These are phyloP conservation scores for Ceratobasidium sp. DNA, from an alignment of 1,284 basidiomycete species.

Conservation along the genomic window DNA sequence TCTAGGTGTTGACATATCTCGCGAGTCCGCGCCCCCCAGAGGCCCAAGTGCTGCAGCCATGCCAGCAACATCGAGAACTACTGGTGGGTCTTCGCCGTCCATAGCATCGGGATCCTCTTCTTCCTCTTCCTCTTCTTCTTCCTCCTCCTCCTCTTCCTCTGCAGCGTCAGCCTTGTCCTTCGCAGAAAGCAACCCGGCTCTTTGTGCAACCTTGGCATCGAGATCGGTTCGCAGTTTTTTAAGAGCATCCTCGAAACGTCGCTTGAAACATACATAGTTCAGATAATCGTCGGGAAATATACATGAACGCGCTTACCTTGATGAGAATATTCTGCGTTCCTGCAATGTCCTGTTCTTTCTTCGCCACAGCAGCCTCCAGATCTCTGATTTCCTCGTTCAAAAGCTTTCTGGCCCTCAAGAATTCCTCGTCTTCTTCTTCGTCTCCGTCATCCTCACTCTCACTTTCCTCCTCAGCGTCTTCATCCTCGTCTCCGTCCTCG, in stretches of 20 bases:
- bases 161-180: constrained; percentile 39
- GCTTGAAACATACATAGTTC: constrained; percentile 59
- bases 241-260: constrained; percentile 93
- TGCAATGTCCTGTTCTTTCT: constrained; percentile 87
- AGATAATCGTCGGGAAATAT: not conserved
- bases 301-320: constrained; percentile 60
- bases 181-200: constrained; percentile 54
- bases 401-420: constrained; percentile 76
- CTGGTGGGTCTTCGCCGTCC: constrained; percentile 34
- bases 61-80: constrained; percentile 27
- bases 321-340: constrained; percentile 90
- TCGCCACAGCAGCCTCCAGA: constrained; percentile 85
- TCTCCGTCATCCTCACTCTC: constrained; percentile 73
- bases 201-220: constrained; percentile 84
- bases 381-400: constrained; percentile 91
- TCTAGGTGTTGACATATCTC: constrained; percentile 38
- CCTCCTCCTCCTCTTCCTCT: constrained; percentile 11
- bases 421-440: constrained; percentile 73
- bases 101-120: constrained; percentile 27
- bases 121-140: constrained; percentile 34
- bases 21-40: constrained; percentile 8
- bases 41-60: constrained; percentile 19
- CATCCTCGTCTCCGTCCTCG: constrained; percentile 62
- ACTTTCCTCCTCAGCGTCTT: constrained; percentile 69
- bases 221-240: constrained; percentile 88